Evolutionary conservation across 164 flowering plant species (phyloP).

Genomic region (Hamamelis virginiana): DNA sequence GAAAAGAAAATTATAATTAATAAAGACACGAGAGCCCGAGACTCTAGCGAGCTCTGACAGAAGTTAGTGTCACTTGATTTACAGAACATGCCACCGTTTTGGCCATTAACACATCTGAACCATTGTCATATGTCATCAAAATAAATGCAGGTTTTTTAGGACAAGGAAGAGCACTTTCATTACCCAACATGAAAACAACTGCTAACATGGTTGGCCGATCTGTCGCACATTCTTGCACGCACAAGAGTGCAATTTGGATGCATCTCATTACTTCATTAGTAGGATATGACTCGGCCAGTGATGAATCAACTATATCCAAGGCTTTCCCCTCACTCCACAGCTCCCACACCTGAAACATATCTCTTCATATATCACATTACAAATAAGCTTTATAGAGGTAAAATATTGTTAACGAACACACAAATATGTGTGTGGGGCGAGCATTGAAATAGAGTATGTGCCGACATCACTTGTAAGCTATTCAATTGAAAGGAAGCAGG

Average conservation of each 20-base stretch:
- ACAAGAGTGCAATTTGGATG: conserved; percentile 34
- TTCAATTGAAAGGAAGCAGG: too few relatives aligned
- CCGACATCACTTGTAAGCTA: too few relatives aligned
- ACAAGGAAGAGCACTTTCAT: conserved; percentile 1
- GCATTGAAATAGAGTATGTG: too few relatives aligned
- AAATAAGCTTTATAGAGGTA: not conserved
- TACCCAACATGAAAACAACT: conserved; percentile 19
- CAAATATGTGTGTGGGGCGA: too few relatives aligned
- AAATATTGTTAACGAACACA: too few relatives aligned
- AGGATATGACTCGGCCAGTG: conserved; percentile 10
- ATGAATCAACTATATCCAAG: conserved; percentile 21
- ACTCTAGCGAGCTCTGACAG: too few relatives aligned
- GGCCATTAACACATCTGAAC: too few relatives aligned
- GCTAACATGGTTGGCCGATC: conserved; percentile 24
- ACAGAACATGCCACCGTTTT: too few relatives aligned
- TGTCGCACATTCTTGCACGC: conserved; percentile 25
- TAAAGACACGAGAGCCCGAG: too few relatives aligned
- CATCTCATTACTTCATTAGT: conserved; percentile 23
- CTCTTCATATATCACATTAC: too few relatives aligned
- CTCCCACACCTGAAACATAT: conserved; percentile 24
- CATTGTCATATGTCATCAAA: not conserved
- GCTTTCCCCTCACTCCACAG: conserved; percentile 31
- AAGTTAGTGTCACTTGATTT: too few relatives aligned
- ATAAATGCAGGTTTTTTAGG: conserved; percentile 24
- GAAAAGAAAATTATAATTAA: too few relatives aligned